These are phyloP conservation scores for Pleurotus ostreatus DNA, from an alignment of 768 basidiomycete genomes.

Conservation along the genomic window DNA sequence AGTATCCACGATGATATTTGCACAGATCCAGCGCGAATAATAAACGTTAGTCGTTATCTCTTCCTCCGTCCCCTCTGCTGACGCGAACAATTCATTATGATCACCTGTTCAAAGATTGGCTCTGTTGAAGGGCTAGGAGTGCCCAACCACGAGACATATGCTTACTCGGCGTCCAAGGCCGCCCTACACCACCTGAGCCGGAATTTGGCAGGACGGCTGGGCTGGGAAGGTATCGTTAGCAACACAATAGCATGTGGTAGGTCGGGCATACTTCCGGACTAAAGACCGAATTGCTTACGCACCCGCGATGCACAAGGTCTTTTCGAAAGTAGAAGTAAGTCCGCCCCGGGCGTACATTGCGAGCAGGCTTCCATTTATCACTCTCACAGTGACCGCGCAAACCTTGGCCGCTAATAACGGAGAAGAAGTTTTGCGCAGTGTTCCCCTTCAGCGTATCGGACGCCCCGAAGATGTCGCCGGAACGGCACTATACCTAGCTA, in stretches of 20 bases:
- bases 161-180: constrained; percentile 64
- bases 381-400: constrained; percentile 45
- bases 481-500: constrained; percentile 56
- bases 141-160: constrained; percentile 57
- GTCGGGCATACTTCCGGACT: background rate
- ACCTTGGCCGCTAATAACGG: constrained; percentile 40
- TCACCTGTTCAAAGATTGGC: constrained; percentile 39
- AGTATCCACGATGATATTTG: constrained; percentile 31
- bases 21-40: constrained; percentile 51
- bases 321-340: constrained; percentile 39
- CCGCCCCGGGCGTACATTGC: background rate
- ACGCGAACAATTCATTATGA: background rate
- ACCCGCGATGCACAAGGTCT: constrained; percentile 12
- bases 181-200: constrained; percentile 56
- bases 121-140: constrained; percentile 55
- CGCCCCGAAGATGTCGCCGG: constrained; percentile 63
- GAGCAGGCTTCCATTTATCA: constrained; percentile 2
- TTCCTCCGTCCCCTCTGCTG: background rate
- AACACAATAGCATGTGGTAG: constrained; percentile 60
- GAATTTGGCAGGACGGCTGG: constrained; percentile 53
- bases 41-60: constrained; percentile 36
- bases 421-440: constrained; percentile 34
- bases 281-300: background rate
- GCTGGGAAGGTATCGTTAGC: constrained; percentile 52
- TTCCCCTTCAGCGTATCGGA: constrained; percentile 55